Evolutionary conservation across 1,284 basidiomycete genomes (phyloP).

Genomic region (Apiotrichum gamsii): DNA sequence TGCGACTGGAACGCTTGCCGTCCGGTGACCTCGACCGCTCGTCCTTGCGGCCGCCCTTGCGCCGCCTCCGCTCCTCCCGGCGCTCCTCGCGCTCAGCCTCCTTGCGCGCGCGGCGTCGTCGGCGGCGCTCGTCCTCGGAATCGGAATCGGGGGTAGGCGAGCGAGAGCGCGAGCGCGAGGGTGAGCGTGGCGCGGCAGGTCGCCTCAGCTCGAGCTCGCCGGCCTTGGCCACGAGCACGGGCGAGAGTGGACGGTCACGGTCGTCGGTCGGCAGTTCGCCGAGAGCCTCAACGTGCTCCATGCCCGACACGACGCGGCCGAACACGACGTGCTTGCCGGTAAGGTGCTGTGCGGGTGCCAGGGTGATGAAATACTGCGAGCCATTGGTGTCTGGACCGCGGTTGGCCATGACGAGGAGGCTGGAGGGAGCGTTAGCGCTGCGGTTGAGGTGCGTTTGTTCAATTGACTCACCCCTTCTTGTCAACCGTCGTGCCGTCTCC

Average conservation of each 20-base stretch:
- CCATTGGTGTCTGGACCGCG: slow-evolving; percentile 56
- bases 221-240: slow-evolving; percentile 69
- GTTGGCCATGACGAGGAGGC: slow-evolving; percentile 58
- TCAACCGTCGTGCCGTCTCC: slow-evolving; percentile 44
- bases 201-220: slow-evolving; percentile 73
- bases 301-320: slow-evolving; percentile 50
- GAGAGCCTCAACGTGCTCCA: slow-evolving; percentile 49
- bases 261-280: slow-evolving; percentile 46
- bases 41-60: slow-evolving; percentile 19
- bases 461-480: slow-evolving; percentile 41
- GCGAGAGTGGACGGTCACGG: slow-evolving; percentile 57
- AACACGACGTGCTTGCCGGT: slow-evolving; percentile 51
- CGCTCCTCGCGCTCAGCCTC: slow-evolving; percentile 11
- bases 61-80: slow-evolving; percentile 3
- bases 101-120: slow-evolving; percentile 17
- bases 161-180: slow-evolving; percentile 10
- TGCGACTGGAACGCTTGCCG: slow-evolving; percentile 4
- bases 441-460: no score
- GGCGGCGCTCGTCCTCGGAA: slow-evolving; percentile 5
- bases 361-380: slow-evolving; percentile 51
- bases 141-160: slow-evolving; percentile 13
- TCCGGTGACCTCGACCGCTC: no score
- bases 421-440: no score
- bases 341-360: slow-evolving; percentile 45
- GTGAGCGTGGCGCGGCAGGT: slow-evolving; percentile 21